These are phyloP conservation scores for Fraxinus ornus DNA, from an alignment of 305 asterid genomes.

Conservation along the genomic window DNA sequence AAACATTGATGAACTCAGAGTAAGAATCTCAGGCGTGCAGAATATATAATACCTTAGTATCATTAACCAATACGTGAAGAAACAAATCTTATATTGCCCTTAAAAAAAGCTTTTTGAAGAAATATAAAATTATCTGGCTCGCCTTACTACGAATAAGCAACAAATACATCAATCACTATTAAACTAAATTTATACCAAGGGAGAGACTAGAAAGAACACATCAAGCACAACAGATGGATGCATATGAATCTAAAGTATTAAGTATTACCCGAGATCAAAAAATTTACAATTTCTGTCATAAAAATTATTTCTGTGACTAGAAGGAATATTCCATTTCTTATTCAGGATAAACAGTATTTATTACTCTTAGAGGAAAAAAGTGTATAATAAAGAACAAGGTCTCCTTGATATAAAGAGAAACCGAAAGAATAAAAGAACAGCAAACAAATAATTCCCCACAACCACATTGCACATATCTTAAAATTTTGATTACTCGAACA, in stretches of 20 bases:
- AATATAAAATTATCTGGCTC: not conserved
- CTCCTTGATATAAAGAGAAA: not conserved
- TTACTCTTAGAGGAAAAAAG: not conserved
- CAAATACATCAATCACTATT: not conserved
- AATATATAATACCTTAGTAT: not conserved
- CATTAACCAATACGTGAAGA: not conserved
- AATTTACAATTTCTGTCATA: not conserved
- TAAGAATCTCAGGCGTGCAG: conserved; percentile 4
- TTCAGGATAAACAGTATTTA: not conserved
- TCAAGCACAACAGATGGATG: not conserved
- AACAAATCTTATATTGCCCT: not conserved
- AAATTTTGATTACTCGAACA: not conserved
- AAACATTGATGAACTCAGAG: conserved; percentile 17
- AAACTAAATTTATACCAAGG: not conserved
- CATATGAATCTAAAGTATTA: not conserved
- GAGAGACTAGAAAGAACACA: not conserved
- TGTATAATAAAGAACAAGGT: not conserved
- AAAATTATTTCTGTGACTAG: not conserved
- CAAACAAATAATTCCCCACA: not conserved
- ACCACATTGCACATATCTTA: not conserved
- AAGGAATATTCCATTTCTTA: not conserved
- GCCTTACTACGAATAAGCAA: not conserved
- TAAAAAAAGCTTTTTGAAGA: not conserved
- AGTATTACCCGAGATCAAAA: not conserved
- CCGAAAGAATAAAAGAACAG: not conserved